Evolutionary conservation across 306 rosid species (phyloP).

Genomic region (Trifolium fragiferum): DNA sequence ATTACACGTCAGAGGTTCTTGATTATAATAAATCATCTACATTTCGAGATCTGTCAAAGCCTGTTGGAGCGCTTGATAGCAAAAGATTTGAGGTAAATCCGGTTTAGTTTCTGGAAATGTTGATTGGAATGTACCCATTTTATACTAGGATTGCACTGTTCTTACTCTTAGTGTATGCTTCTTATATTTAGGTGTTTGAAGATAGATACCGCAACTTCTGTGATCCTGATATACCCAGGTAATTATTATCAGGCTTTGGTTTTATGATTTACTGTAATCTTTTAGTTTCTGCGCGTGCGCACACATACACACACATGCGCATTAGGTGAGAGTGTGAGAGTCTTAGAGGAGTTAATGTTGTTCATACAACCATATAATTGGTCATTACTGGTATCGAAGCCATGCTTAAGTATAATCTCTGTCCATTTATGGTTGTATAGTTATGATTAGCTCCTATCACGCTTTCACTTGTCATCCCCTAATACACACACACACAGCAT

Average conservation of each 20-base stretch:
- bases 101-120: constrained; percentile 15
- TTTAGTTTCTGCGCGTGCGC: background rate
- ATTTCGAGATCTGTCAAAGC: constrained; percentile 94
- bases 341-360: constrained; percentile 9
- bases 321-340: background rate
- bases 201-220: constrained; percentile 93
- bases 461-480: background rate
- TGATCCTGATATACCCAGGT: constrained; percentile 99
- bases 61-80: constrained; percentile 87
- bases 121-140: constrained; percentile 25
- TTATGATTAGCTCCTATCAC: constrained; percentile 15
- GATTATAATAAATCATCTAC: constrained; percentile 95
- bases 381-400: background rate
- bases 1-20: constrained; percentile 91
- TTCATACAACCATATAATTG: constrained; percentile 2
- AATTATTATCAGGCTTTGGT: constrained; percentile 39
- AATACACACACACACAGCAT: background rate
- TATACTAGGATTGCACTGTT: constrained; percentile 24
- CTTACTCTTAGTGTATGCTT: constrained; percentile 36
- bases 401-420: background rate
- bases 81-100: constrained; percentile 89
- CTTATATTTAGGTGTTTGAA: constrained; percentile 79
- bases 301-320: background rate
- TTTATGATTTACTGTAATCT: constrained; percentile 29
- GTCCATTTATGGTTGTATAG: background rate